These are phyloP conservation scores for Amanita muscaria DNA, from an alignment of 768 basidiomycete species.

Conservation along the genomic window DNA sequence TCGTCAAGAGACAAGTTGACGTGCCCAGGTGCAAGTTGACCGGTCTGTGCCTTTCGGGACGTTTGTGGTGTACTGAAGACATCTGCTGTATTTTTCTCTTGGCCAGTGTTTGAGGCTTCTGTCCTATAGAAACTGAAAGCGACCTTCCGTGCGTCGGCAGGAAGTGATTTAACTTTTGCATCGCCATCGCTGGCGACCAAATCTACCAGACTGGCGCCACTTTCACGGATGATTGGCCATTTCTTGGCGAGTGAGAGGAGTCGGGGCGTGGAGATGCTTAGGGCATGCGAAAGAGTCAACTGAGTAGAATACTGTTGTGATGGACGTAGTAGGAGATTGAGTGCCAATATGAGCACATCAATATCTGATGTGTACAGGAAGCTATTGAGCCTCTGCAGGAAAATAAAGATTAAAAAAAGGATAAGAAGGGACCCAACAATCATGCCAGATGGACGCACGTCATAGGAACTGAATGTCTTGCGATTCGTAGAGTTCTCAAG, in stretches of 20 bases:
- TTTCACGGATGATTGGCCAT: conserved; percentile 77
- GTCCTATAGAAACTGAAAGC: conserved; percentile 76
- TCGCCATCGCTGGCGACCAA: conserved; percentile 50
- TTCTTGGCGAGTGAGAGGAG: conserved; percentile 77
- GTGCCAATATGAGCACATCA: conserved; percentile 73
- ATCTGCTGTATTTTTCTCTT: conserved; percentile 36
- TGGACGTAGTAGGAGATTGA: conserved; percentile 84
- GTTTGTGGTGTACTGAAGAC: conserved; percentile 29
- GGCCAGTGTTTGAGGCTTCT: conserved; percentile 33
- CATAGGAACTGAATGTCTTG: conserved; percentile 94
- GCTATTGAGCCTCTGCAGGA: conserved; percentile 88
- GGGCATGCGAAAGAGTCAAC: conserved; percentile 71
- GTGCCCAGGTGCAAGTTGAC: conserved; percentile 35
- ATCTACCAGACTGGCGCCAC: conserved; percentile 68
- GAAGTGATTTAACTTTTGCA: conserved; percentile 51
- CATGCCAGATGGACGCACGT: conserved; percentile 43
- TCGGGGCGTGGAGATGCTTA: conserved; percentile 75
- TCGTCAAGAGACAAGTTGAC: conserved; percentile 56
- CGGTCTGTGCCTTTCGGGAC: conserved; percentile 36
- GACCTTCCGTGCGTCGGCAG: conserved; percentile 68
- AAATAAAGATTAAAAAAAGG: conserved; percentile 3
- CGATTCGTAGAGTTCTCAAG: conserved; percentile 97
- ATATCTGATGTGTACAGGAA: conserved; percentile 84
- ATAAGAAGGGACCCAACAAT: conserved; percentile 8
- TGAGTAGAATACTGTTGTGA: conserved; percentile 92